Evolutionary conservation across 805 yeast species (phyloP), one percentile per base, ranked within the genome.

Genomic region (Hanseniaspora osmophila): DNA sequence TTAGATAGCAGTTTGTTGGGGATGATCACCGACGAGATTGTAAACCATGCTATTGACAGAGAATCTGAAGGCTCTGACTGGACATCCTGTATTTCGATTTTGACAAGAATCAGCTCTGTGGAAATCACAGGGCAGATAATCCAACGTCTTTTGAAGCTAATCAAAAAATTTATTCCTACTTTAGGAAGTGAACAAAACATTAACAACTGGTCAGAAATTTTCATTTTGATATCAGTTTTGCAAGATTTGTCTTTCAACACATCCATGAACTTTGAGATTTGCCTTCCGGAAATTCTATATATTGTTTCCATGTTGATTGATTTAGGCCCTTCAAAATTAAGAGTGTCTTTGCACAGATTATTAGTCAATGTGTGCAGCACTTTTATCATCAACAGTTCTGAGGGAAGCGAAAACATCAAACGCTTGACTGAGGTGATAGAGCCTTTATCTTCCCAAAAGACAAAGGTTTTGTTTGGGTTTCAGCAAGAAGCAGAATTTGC

Each of bases 21-120:
- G 1, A 60, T 75, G 2, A 65, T 84, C 19, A 70, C 85, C 10
- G 87, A 83, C 50, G 95, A 84, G 54, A 74, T 83, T 18, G 74
- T 84, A 6, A 74, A 78, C 2, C 80, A 78, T 50, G 80, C 87
- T 1, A 71, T 84, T 51, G 92, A 83, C 51, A 75, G 80, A 54
- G 82, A 80, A 51, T 78, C 85, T n/a, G 85, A 80, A 52, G 82
- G 80, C 3, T 72, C 75, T 35, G 78, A 72, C 42, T 83, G 85
- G 85, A 69, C 71, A 16, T 74, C 71, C 41, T 71, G 78, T 6
- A 70, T 80, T 2, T 70, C 80, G 0, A 68, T 81, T n/a, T 65
- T 85, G 51, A 71, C 80, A 0, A 60, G 75, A 12, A 66, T 75
- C 18, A 87, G 94, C 2, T 78, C 90, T 1, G 66, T 79, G n/a